Conservation (phyloP, 148 eudicot genomes). For the Amaranthus cruentus region DNA sequence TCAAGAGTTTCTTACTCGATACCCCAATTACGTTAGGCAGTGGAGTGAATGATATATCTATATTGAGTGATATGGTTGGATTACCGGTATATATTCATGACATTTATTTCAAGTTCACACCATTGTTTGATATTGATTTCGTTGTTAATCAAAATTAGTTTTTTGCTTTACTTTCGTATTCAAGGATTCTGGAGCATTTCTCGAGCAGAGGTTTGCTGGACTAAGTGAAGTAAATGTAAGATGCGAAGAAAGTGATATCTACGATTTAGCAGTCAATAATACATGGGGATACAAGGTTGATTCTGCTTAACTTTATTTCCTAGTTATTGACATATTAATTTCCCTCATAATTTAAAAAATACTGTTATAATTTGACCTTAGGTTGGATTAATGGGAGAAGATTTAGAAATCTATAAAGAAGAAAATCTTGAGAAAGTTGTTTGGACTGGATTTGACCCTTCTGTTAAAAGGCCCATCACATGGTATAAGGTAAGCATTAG, state of each 20-base stretch:
- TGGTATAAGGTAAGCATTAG: constrained; percentile 42
- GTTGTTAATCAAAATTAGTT: background rate
- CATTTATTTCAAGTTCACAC: background rate
- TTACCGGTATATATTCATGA: constrained; percentile 37
- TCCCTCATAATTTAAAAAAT: background rate
- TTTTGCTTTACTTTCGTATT: constrained; percentile 4
- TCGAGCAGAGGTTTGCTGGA: constrained; percentile 42
- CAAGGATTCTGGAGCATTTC: constrained; percentile 52
- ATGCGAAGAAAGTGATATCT: constrained; percentile 20
- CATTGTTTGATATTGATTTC: constrained; percentile 5
- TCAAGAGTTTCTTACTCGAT: constrained; percentile 35
- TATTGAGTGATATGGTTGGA: constrained; percentile 52
- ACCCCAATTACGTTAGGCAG: constrained; percentile 25
- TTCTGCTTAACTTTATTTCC: background rate
- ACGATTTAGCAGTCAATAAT: constrained; percentile 27
- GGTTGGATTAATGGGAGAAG: constrained; percentile 51
- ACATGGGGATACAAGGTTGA: constrained; percentile 48
- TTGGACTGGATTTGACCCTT: constrained; percentile 27
- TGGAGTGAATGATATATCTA: constrained; percentile 33
- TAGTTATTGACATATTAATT: background rate
- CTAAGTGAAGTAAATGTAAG: constrained; percentile 30
- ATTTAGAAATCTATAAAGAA: constrained; percentile 29
- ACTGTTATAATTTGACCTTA: background rate
- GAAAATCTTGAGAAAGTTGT: constrained; percentile 27
- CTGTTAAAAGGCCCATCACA: constrained; percentile 32